Conservation (phyloP, 371 early-diverging fungal species). For the Choanephora cucurbitarum region DNA sequence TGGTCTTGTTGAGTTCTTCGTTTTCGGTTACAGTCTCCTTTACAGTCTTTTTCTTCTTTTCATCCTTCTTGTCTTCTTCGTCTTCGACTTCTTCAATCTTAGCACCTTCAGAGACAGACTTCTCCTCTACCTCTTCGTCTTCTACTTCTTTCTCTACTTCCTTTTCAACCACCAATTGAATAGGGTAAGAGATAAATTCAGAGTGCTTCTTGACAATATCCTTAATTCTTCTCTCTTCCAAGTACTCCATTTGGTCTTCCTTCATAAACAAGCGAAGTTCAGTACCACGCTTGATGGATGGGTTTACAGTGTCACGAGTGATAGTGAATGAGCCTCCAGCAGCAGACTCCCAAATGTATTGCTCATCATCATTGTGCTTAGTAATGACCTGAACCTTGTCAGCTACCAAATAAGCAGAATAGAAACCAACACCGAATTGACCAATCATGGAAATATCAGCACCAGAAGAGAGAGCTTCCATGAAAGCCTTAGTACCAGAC, state of each 20-base stretch:
- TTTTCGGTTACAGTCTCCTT: constrained; percentile 54
- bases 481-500: constrained; percentile 63
- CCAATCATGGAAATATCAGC: constrained; percentile 77
- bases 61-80: constrained; percentile 75
- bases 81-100: constrained; percentile 58
- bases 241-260: constrained; percentile 67
- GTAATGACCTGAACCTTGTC: constrained; percentile 83
- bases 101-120: constrained; percentile 47
- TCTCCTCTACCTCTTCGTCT: constrained; percentile 75
- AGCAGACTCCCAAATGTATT: constrained; percentile 78
- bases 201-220: constrained; percentile 80
- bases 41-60: constrained; percentile 65
- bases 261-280: constrained; percentile 78
- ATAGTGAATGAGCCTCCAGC: constrained; percentile 74
- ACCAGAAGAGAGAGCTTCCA: constrained; percentile 54
- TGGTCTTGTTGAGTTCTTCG: constrained; percentile 66
- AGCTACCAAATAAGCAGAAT: constrained; percentile 81
- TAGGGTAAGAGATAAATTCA: constrained; percentile 73
- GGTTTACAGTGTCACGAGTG: constrained; percentile 68
- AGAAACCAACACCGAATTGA: constrained; percentile 95
- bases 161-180: constrained; percentile 48
- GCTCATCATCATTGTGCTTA: constrained; percentile 73
- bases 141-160: constrained; percentile 84
- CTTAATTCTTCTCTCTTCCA: constrained; percentile 57
- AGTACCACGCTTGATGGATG: constrained; percentile 71